Conservation (phyloP, 306 rosid species). For the Fragaria ananassa region DNA sequence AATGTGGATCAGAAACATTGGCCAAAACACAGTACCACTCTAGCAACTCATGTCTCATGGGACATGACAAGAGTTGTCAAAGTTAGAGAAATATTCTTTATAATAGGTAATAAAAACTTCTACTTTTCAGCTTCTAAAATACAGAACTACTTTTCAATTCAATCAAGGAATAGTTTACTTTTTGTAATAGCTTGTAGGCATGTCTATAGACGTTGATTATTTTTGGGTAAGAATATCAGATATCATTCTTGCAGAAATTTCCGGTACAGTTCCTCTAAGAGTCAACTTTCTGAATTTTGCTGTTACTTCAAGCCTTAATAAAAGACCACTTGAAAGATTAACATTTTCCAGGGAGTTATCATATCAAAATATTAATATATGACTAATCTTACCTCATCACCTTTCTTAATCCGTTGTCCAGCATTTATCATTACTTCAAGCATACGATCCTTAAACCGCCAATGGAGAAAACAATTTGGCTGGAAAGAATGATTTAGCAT, state of each 20-base stretch:
- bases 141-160: background rate
- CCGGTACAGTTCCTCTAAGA: background rate
- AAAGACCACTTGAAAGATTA: background rate
- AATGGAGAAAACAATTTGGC: slow-evolving; percentile 94
- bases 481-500: slow-evolving; percentile 94
- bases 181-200: background rate
- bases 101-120: background rate
- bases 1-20: background rate
- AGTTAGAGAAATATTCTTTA: background rate
- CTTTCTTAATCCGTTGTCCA: slow-evolving; percentile 75
- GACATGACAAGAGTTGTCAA: background rate
- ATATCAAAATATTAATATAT: slow-evolving; percentile 13
- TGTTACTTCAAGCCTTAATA: background rate
- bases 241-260: background rate
- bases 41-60: background rate
- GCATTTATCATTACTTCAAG: slow-evolving; percentile 97
- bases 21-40: background rate
- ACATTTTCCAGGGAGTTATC: slow-evolving; percentile 11
- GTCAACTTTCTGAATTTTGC: background rate
- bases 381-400: slow-evolving; percentile 72
- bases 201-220: background rate
- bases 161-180: background rate
- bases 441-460: slow-evolving; percentile 97
- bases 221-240: background rate
- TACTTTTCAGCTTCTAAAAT: background rate